Evolutionary conservation across 2,329 filamentous ascomycete species (phyloP), one percentile per base, ranked within the genome.

Genomic region (Pseudogymnoascus sp.): DNA sequence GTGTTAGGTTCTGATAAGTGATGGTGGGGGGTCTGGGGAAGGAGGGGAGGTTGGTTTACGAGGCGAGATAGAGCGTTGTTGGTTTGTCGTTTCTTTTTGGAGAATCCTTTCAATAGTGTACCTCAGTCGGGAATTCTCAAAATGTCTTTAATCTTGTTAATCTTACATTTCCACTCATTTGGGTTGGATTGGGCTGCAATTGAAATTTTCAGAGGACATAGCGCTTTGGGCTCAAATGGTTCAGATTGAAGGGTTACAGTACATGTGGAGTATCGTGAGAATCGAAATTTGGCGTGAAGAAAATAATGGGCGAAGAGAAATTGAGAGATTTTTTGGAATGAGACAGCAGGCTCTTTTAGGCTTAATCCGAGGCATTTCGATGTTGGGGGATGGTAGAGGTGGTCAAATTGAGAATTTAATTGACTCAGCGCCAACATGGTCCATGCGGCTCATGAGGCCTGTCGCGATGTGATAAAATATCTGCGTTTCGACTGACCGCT

Each of bases 171-270:
- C 44, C 27, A 51, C 44, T 51, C 44, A 51, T 51, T 51, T 8
- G 44, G 44, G 31, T 51, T 51, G 44, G 44, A n/a, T 51, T 51
- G 44, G 44, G 44, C 44, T 51, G 44, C 13, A 15, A 51, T 51
- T n/a, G 44, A 2, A 31, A 31, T 12, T 15, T 4, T n/a, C 44
- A 51, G 44, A n/a, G 44, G 44, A 31, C 44, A 51, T 27, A 27
- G 44, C 31, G 13, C n/a, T 31, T 51, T 31, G 44, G 44, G 27
- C 27, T 31, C 7, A 27, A 51, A 31, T 17, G 44, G 44, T 27
- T 9, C 25, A 31, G 44, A 51, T 51, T 51, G 44, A 51, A 51
- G 44, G 44, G 44, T 51, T 51, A 51, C 44, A 51, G 29, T 21
- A 21, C 21, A 21, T 29, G 44, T 51, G 44, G 44, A 51, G 25